Percentiles rank a stretch among this genome's conserved stretches.
These are phyloP conservation scores for Austroboletus novae-zelandiae DNA, from an alignment of 1,284 basidiomycete species.

Conservation along the genomic window DNA sequence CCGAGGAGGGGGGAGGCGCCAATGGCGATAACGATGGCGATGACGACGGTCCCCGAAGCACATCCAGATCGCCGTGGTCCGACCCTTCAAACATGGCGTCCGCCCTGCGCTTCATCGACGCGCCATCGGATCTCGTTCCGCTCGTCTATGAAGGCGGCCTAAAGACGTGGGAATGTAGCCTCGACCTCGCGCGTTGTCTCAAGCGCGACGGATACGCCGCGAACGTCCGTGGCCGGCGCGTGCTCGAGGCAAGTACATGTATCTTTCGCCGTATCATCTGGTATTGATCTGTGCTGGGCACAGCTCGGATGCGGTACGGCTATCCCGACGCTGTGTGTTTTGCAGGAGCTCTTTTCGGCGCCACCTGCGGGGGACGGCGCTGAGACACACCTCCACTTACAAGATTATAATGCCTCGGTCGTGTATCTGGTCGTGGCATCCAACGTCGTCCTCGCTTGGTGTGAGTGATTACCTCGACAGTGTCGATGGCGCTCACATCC, in stretches of 20 bases:
- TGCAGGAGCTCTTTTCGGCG: conserved; percentile 58
- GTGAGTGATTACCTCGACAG: conserved; percentile 48
- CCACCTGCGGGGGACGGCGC: conserved; percentile 13
- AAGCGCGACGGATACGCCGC: conserved; percentile 28
- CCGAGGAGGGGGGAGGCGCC: conserved; percentile 36
- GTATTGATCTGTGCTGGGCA: background rate
- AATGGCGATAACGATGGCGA: background rate
- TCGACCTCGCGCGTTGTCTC: conserved; percentile 76
- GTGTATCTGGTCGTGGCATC: conserved; percentile 84
- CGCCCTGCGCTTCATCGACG: conserved; percentile 65
- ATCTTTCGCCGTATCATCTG: background rate
- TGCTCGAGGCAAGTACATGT: conserved; percentile 58
- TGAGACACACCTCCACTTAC: conserved; percentile 71
- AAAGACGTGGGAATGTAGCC: conserved; percentile 97
- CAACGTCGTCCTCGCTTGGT: conserved; percentile 86
- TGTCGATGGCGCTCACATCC: background rate
- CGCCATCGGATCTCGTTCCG: conserved; percentile 88
- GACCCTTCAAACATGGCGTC: conserved; percentile 8
- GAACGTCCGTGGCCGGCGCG: conserved; percentile 42
- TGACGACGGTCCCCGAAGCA: background rate
- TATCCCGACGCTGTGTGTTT: conserved; percentile 75
- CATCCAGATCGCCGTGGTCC: conserved; percentile 2
- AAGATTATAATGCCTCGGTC: conserved; percentile 91
- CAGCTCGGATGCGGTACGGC: conserved; percentile 93
- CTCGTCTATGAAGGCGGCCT: conserved; percentile 94